These are phyloP conservation scores for Schizonepeta tenuifolia DNA, from an alignment of 257 asterid genomes.

Conservation along the genomic window DNA sequence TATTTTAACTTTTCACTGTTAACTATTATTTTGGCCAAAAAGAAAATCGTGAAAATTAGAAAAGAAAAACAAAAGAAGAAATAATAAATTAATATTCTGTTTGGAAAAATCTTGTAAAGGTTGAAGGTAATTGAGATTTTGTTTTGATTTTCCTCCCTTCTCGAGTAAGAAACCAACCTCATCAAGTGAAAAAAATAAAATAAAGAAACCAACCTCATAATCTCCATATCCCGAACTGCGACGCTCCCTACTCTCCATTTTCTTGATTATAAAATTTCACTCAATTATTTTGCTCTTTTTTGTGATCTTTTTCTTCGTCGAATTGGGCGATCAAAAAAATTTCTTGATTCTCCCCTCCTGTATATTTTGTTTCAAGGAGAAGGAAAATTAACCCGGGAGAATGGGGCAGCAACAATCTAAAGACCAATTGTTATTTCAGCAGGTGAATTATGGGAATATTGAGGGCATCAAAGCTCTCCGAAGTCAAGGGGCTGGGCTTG, in stretches of 20 bases:
- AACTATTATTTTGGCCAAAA: background rate
- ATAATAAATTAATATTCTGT: background rate
- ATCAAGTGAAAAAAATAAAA: too few relatives aligned
- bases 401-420: constrained; percentile 95
- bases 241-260: background rate
- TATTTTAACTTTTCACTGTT: too few relatives aligned
- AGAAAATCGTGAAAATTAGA: background rate
- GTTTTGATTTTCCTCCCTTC: background rate
- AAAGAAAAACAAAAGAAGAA: background rate
- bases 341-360: background rate
- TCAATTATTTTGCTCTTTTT: background rate
- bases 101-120: background rate
- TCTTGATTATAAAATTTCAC: background rate
- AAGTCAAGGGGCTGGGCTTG: constrained; percentile 91
- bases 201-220: background rate
- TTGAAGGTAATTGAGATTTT: background rate
- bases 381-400: constrained; percentile 14
- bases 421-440: constrained; percentile 81
- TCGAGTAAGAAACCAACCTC: constrained; percentile 9
- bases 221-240: constrained; percentile 4
- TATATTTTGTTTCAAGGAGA: background rate
- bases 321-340: background rate
- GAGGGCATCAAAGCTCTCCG: constrained; percentile 88
- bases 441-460: constrained; percentile 71
- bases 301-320: background rate